Percentiles rank a stretch among this genome's conserved stretches.
These are phyloP conservation scores for Myriosclerotinia scirpicola DNA, from an alignment of 2,329 filamentous ascomycete species.

Conservation along the genomic window DNA sequence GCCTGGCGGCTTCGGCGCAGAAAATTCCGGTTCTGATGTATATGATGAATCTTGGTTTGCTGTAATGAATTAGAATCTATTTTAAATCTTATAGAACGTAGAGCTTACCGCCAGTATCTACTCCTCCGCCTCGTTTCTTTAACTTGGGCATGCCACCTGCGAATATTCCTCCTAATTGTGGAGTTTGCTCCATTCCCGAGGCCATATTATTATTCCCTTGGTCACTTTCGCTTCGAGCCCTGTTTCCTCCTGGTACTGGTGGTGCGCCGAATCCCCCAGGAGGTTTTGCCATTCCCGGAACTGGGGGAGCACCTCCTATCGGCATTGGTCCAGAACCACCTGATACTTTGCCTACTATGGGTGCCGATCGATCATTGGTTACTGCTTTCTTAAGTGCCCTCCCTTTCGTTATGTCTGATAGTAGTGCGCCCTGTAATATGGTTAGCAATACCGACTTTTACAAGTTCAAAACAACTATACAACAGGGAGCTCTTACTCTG, in stretches of 20 bases:
- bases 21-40: conserved; percentile 75
- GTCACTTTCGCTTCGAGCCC: conserved; percentile 84
- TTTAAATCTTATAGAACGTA: conserved; percentile 3
- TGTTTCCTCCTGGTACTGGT: conserved; percentile 63
- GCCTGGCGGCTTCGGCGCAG: conserved; percentile 57
- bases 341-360: conserved; percentile 59
- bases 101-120: conserved; percentile 66
- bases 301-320: conserved; percentile 74
- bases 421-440: conserved; percentile 69
- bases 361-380: conserved; percentile 90
- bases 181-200: conserved; percentile 58
- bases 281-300: conserved; percentile 64
- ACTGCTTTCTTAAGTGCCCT: conserved; percentile 77
- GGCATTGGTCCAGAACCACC: conserved; percentile 59
- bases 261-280: conserved; percentile 65
- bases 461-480: conserved; percentile 30
- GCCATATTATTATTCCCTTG: conserved; percentile 50
- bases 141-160: conserved; percentile 95
- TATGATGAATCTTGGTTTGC: conserved; percentile 72
- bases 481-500: conserved; percentile 55
- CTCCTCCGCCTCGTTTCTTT: conserved; percentile 78
- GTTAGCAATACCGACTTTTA: conserved; percentile 35
- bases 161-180: conserved; percentile 85
- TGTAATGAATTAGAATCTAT: conserved; percentile 38
- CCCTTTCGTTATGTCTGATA: conserved; percentile 86